phyloP scores from a whole-genome alignment of 1,284 basidiomycete species.

The Naganishia cerealis region DNA sequence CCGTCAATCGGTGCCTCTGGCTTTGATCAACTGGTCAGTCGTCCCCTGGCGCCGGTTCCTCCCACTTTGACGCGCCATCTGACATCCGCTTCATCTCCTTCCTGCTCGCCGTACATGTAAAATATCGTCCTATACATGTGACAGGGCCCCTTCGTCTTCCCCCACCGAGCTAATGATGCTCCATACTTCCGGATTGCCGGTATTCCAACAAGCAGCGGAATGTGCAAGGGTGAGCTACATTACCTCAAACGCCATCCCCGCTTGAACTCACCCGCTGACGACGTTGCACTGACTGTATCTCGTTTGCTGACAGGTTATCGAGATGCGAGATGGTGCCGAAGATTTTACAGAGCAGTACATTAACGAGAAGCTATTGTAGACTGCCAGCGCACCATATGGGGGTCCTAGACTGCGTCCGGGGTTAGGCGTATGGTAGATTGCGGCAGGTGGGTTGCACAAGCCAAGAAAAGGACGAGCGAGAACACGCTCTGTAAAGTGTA shows the following conservation, averaged over 20 bases:
- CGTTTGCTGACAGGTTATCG: slow-evolving; percentile 60
- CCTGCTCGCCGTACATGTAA: neutral
- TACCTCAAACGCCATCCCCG: slow-evolving; percentile 10
- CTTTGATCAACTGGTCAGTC: slow-evolving; percentile 76
- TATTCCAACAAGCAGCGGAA: slow-evolving; percentile 68
- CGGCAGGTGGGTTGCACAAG: no score
- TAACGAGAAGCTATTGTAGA: slow-evolving; percentile 61
- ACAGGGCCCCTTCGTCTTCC: slow-evolving; percentile 63
- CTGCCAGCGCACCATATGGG: no score
- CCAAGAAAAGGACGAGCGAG: no score
- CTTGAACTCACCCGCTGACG: neutral
- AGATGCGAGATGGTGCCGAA: slow-evolving; percentile 76
- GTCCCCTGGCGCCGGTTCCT: neutral
- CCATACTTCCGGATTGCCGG: slow-evolving; percentile 75
- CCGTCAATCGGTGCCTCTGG: slow-evolving; percentile 76
- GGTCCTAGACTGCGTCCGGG: no score
- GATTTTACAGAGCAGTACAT: slow-evolving; percentile 70
- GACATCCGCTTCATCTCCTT: neutral
- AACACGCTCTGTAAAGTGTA: no score
- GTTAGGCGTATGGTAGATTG: no score
- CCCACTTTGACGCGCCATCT: neutral
- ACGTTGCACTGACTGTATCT: slow-evolving; percentile 43
- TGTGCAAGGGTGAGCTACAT: slow-evolving; percentile 48
- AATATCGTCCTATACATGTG: neutral
- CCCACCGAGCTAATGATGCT: slow-evolving; percentile 76